phyloP scores from a whole-genome alignment of 2,329 filamentous ascomycete genomes.

The Penicillium polonicum region DNA sequence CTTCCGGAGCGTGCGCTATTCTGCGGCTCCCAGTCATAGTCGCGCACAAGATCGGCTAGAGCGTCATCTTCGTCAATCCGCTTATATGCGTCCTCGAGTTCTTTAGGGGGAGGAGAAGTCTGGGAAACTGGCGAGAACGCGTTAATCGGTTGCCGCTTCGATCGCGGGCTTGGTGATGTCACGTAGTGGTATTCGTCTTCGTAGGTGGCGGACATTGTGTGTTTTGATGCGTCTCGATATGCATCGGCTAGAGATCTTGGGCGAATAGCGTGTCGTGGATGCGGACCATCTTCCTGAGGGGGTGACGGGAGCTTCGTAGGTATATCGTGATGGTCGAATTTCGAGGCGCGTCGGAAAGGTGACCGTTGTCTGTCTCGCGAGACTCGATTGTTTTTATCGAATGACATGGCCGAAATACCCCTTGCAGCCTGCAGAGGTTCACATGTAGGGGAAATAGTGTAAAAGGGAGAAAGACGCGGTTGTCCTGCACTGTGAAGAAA shows the following conservation, averaged over 20 bases:
- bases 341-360: slow-evolving; percentile 34
- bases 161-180: slow-evolving; percentile 34
- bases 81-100: slow-evolving; percentile 40
- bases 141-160: slow-evolving; percentile 24
- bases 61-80: slow-evolving; percentile 41
- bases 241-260: slow-evolving; percentile 42
- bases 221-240: slow-evolving; percentile 37
- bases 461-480: neutral
- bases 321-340: slow-evolving; percentile 30
- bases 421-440: slow-evolving; percentile 12
- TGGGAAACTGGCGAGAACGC: slow-evolving; percentile 34
- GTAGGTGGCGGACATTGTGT: slow-evolving; percentile 20
- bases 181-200: slow-evolving; percentile 18
- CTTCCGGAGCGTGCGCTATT: slow-evolving; percentile 16
- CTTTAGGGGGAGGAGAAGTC: slow-evolving; percentile 40
- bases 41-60: slow-evolving; percentile 34
- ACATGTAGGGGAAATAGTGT: neutral
- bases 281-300: slow-evolving; percentile 27
- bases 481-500: neutral
- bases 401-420: slow-evolving; percentile 30
- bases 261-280: slow-evolving; percentile 35
- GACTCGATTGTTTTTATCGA: slow-evolving; percentile 29
- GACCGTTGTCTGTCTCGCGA: slow-evolving; percentile 31
- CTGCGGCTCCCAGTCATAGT: slow-evolving; percentile 31
- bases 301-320: slow-evolving; percentile 32